Conservation (phyloP, 768 basidiomycete genomes). For the Xerocomus brunneocitrinus region DNA sequence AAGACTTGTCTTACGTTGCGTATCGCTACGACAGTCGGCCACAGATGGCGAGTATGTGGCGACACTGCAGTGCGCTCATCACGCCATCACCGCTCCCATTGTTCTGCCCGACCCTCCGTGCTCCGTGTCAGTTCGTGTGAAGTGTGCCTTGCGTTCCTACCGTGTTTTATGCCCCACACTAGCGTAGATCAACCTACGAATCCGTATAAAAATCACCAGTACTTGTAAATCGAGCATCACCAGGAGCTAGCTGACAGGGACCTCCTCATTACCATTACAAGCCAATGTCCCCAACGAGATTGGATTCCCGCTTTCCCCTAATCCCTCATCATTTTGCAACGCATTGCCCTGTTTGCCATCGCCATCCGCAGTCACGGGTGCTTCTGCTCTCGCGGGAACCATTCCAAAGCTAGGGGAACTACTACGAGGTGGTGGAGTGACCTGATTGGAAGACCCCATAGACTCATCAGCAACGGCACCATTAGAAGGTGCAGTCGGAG, state of each 20-base stretch:
- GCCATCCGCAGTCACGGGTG: constrained; percentile 2
- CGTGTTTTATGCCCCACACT: not conserved
- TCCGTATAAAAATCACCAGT: constrained; percentile 1
- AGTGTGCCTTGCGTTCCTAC: not conserved
- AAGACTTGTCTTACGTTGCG: not conserved
- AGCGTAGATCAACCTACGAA: constrained; percentile 20
- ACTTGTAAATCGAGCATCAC: constrained; percentile 8
- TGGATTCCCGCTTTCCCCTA: constrained; percentile 7
- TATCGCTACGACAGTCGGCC: not conserved
- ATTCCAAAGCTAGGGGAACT: constrained; percentile 15
- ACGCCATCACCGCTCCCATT: constrained; percentile 9
- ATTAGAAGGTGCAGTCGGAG: constrained; percentile 7
- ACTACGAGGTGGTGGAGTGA: constrained; percentile 18
- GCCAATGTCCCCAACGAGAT: constrained; percentile 6
- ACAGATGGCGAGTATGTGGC: constrained; percentile 12
- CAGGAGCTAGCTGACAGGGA: no score
- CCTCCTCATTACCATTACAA: constrained; percentile 9
- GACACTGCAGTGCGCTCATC: constrained; percentile 1
- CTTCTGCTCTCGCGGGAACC: constrained; percentile 8
- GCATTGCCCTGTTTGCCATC: not conserved
- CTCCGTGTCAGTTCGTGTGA: not conserved
- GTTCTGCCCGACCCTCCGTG: not conserved
- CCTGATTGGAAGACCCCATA: constrained; percentile 16
- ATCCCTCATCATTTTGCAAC: constrained; percentile 4
- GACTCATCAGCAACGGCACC: constrained; percentile 10